Evolutionary conservation across 345 rosid species (phyloP).

Genomic region (Pugionium dolabratum): DNA sequence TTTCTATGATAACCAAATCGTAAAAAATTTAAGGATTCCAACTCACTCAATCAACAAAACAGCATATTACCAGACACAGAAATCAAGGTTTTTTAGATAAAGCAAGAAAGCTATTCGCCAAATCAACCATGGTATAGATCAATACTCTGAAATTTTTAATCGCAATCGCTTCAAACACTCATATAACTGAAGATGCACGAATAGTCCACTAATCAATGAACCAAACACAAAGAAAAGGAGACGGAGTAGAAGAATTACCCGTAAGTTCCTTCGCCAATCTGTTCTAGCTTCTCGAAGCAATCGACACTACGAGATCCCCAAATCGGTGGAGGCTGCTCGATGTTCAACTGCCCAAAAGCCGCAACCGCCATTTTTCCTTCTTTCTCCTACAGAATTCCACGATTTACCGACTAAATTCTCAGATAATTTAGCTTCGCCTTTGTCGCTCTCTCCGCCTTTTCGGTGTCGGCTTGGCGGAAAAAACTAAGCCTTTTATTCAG

Average conservation of each 20-base stretch:
- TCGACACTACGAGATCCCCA: constrained; percentile 89
- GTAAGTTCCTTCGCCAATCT: constrained; percentile 88
- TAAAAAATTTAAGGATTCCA: constrained; percentile 1
- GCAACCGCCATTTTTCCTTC: constrained; percentile 51
- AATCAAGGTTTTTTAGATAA: neutral
- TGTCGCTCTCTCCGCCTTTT: constrained; percentile 24
- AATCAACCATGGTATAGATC: neutral
- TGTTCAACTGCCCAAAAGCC: constrained; percentile 62
- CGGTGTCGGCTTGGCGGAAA: constrained; percentile 25
- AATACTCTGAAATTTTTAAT: neutral
- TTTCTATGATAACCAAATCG: neutral
- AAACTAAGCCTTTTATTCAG: constrained; percentile 21
- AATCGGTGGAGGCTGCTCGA: constrained; percentile 60
- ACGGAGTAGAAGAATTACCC: constrained; percentile 45
- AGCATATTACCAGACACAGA: neutral
- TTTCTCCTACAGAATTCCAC: constrained; percentile 8
- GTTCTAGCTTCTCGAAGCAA: constrained; percentile 81
- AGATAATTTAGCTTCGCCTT: neutral
- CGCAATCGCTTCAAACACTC: neutral
- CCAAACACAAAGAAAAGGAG: constrained; percentile 8
- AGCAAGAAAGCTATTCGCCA: neutral
- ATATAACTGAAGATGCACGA: neutral
- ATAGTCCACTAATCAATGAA: constrained; percentile 10
- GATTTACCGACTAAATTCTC: neutral
- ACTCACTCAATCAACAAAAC: constrained; percentile 9